Conservation (phyloP, 495 filamentous ascomycete genomes). For the Melanomma pulvis-pyrius region DNA sequence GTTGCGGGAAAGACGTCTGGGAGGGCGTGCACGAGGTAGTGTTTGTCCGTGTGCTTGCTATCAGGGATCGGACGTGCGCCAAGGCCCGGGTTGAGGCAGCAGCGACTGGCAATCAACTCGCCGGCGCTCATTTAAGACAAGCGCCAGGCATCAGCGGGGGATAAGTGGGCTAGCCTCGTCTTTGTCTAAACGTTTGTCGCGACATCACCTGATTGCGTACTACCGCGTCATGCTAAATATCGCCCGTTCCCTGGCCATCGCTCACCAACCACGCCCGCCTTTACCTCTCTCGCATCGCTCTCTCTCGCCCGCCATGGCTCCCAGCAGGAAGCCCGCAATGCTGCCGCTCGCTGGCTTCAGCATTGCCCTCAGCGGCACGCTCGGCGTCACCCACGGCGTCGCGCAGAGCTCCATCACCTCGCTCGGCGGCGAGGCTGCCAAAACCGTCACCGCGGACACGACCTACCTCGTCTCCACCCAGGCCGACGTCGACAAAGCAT, state of each 20-base stretch:
- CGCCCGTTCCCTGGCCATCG: background rate
- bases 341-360: constrained; percentile 8
- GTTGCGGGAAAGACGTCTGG: no score
- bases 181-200: no score
- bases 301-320: background rate
- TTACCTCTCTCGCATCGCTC: background rate
- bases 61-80: no score
- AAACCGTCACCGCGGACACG: constrained; percentile 51
- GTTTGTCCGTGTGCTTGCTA: no score
- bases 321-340: background rate
- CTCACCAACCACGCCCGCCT: background rate
- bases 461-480: constrained; percentile 65
- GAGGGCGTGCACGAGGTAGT: background rate
- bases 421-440: constrained; percentile 55
- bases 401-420: constrained; percentile 51
- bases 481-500: constrained; percentile 54
- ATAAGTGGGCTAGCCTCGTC: no score
- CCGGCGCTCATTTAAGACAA: no score
- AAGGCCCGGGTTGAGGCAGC: no score
- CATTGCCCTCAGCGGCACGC: constrained; percentile 64
- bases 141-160: no score
- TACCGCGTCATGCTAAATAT: background rate
- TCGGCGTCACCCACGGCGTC: constrained; percentile 56
- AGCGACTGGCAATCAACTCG: no score
- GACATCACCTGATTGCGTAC: no score